A percentile compares a stretch with the other conserved stretches of the same genome.
phyloP scores from a whole-genome alignment of 169 alveolate genomes.

The Plasmodium gallinaceum region DNA sequence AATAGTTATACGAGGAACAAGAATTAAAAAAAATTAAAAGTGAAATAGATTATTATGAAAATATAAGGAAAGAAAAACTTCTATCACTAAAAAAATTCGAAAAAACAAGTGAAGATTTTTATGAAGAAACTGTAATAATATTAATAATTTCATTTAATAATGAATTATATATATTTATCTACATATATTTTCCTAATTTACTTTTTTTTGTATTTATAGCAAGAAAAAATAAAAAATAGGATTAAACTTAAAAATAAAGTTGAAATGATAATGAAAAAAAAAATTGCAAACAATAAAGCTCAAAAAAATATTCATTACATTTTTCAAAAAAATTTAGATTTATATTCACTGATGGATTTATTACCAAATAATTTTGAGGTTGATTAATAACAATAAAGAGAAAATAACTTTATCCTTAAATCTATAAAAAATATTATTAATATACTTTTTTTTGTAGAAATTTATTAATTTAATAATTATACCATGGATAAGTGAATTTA shows the following conservation, averaged over 20 bases:
- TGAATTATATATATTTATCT: background rate
- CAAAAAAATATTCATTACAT: constrained; percentile 41
- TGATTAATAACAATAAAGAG: background rate
- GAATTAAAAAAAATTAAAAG: constrained; percentile 31
- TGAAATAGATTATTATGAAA: constrained; percentile 49
- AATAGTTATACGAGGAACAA: constrained; percentile 44
- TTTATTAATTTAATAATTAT: constrained; percentile 14
- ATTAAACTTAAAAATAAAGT: constrained; percentile 42
- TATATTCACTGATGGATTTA: constrained; percentile 9
- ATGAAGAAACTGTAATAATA: constrained; percentile 40
- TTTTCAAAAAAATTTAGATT: constrained; percentile 71
- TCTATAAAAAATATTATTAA: background rate
- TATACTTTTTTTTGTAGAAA: constrained; percentile 26
- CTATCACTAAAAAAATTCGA: constrained; percentile 32
- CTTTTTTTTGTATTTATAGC: constrained; percentile 1
- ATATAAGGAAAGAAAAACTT: constrained; percentile 37
- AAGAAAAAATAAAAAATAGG: constrained; percentile 61
- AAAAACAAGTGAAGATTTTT: constrained; percentile 36
- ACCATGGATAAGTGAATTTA: constrained; percentile 47
- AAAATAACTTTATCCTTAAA: background rate
- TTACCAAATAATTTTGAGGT: constrained; percentile 62
- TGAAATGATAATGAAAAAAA: constrained; percentile 59
- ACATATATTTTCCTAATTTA: background rate
- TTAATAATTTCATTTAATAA: background rate
- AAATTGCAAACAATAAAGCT: constrained; percentile 59